Conservation (phyloP, 2,329 filamentous ascomycete species). For the Colletotrichum costaricense region DNA sequence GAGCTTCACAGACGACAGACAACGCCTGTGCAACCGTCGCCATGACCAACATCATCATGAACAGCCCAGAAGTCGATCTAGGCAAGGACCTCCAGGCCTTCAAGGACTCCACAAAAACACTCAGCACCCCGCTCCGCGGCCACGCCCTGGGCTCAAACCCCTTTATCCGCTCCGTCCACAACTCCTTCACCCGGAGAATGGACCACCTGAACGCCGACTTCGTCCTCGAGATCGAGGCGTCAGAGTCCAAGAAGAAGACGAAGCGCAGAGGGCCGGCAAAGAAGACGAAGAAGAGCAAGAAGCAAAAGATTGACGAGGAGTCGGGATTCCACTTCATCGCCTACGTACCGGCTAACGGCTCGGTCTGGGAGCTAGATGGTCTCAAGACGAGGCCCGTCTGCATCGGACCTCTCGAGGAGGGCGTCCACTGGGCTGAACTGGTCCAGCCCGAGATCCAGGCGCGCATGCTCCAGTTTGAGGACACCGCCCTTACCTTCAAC, state of each 20-base stretch:
- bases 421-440: constrained; percentile 72
- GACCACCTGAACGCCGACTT: constrained; percentile 82
- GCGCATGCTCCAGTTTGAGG: constrained; percentile 75
- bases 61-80: constrained; percentile 73
- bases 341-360: constrained; percentile 80
- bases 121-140: constrained; percentile 80
- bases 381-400: constrained; percentile 77
- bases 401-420: constrained; percentile 59
- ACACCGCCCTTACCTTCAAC: constrained; percentile 77
- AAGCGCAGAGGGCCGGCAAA: constrained; percentile 48
- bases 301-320: constrained; percentile 62
- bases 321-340: constrained; percentile 88
- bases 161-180: constrained; percentile 85
- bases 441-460: constrained; percentile 73
- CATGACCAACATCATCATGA: constrained; percentile 93
- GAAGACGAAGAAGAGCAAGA: constrained; percentile 51
- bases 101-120: constrained; percentile 75
- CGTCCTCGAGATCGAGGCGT: constrained; percentile 67
- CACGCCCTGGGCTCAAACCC: constrained; percentile 78
- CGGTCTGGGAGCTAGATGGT: constrained; percentile 91
- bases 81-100: constrained; percentile 79
- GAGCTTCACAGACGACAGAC: constrained; percentile 69
- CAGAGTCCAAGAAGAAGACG: constrained; percentile 48
- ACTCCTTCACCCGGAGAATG: constrained; percentile 84
- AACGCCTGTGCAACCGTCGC: constrained; percentile 95